Base-by-base conservation (phyloP, 2,329 filamentous ascomycete genomes). In the Beauveria sp. region DNA sequence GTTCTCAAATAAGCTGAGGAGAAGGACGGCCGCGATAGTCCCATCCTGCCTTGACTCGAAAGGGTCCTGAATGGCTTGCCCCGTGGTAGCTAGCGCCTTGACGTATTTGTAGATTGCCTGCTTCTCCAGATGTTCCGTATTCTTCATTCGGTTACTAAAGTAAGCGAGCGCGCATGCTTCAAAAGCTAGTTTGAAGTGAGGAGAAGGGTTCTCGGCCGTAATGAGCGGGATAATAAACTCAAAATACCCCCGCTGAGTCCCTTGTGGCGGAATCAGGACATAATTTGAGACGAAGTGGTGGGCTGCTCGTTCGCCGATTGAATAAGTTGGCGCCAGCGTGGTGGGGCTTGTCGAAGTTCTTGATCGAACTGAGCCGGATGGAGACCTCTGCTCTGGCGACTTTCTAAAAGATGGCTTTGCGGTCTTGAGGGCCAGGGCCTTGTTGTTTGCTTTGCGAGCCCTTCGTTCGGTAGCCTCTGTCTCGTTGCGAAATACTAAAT, bases 401-500 rank as follows among this genome's bases (percentile, higher is more conserved):
- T n/a, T 51, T 9, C 40, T 70, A 63, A 48, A 64, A 67, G 31
- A 45, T 26, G 67, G 67, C 61, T 69, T 74, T 52, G 67, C 72
- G 28, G 67, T 64, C 66, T 73, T 80, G 28, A 74, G 71, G 14
- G 70, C 69, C 42, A 74, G 66, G 1, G 74, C 73, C 66, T 83
- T 85, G 69, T 76, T 79, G 70, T 72, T 82, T 48, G 81, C 79
- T 68, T 81, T 85, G 61, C 81, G 80, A 18, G 83, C 86, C 68
- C 86, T 81, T 64, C 82, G 79, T 68, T 86, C 85, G 40, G 87
- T 88, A 1, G 86, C 85, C 66, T 84, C 83, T 31, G 87, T 90
- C 74, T 90, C 87, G 70, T 90, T 88, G 61, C 88, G 84, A 67
- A 90, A 89, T 60, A 90, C 83, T 26, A 90, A 75, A 67, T 90